Base-by-base conservation (phyloP, 805 yeast species). In the Candida silvicultrix region DNA sequence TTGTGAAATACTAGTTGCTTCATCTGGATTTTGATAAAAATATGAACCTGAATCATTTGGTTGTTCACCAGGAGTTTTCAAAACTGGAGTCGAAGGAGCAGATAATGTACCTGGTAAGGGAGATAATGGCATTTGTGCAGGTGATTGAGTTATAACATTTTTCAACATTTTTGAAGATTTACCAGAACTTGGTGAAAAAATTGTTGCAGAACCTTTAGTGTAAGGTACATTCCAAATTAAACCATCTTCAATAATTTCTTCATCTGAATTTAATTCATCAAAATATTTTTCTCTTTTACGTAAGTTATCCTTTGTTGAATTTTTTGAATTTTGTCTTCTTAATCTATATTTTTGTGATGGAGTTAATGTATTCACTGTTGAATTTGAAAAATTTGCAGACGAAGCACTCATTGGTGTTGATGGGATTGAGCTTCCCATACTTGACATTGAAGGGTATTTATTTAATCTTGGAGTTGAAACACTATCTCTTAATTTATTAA, bases 181-280 rank as follows among this genome's bases (percentile, higher is more conserved):
- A 2, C 62, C 62, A 3, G 58, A 53, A 7, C 45, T 32, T 15
- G 62, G 57, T 9, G 56, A 50, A 40, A 59, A 55, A 4, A 56
- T 37, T 3, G 53, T 45, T 2, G 57, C 55, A 5, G 56, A n/a
- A 5, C 55, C 51, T 20, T 48, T 50, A 1, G 82, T 75, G 58
- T 69, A 68, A 9, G 83, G 83, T 11, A 78, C 78, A 50, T 77
- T 77, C 70, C 75, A 77, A 45, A 76, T 72, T 15, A 69, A 44
- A 0, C 71, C 63, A 46, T 69, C 71, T 37, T 66, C 72, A 22
- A 69, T 63, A 25, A 44, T 44, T 23, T 70, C 71, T 43, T 66
- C 67, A 47, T 67, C 71, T 4, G 48, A 42, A 14, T 48, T 50
- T 41, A 58, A 61, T 22, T 68, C 68, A 18, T 70, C 74, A 53